Conservation (phyloP, 257 asterid species). For the Verbena officinalis region DNA sequence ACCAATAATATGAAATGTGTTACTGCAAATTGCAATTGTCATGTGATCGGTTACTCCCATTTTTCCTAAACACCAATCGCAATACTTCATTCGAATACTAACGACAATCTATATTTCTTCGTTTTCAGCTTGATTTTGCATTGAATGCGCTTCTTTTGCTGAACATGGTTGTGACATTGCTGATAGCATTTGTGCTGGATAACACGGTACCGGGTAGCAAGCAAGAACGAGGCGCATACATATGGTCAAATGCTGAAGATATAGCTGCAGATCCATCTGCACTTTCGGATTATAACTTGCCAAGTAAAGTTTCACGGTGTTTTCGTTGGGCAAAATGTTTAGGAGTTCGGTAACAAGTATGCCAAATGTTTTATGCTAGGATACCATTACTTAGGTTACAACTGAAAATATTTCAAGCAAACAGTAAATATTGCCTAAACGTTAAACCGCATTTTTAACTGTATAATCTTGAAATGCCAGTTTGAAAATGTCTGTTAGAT, state of each 20-base stretch:
- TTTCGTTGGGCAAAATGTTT: conserved; percentile 80
- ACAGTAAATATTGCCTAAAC: not conserved
- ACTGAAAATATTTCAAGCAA: conserved; percentile 5
- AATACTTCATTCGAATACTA: too few relatives aligned
- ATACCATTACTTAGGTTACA: conserved; percentile 20
- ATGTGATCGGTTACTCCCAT: too few relatives aligned
- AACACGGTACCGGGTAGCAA: conserved; percentile 89
- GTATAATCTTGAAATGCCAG: too few relatives aligned
- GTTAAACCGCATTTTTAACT: too few relatives aligned
- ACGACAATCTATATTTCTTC: too few relatives aligned
- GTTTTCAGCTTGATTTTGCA: conserved; percentile 73
- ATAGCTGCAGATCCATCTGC: conserved; percentile 56
- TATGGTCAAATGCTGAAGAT: conserved; percentile 80
- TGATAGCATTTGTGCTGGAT: conserved; percentile 76
- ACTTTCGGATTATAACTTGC: conserved; percentile 61
- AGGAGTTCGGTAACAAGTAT: conserved; percentile 50
- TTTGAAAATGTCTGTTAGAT: too few relatives aligned
- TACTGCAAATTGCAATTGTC: too few relatives aligned
- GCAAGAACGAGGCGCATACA: conserved; percentile 87
- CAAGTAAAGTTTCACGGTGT: conserved; percentile 54
- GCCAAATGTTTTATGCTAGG: not conserved
- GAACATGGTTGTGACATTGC: conserved; percentile 80
- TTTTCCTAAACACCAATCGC: too few relatives aligned
- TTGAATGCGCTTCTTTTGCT: conserved; percentile 76
- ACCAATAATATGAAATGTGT: too few relatives aligned